These are phyloP conservation scores for Podospora sp. DNA, from an alignment of 495 filamentous ascomycete species.

Conservation along the genomic window DNA sequence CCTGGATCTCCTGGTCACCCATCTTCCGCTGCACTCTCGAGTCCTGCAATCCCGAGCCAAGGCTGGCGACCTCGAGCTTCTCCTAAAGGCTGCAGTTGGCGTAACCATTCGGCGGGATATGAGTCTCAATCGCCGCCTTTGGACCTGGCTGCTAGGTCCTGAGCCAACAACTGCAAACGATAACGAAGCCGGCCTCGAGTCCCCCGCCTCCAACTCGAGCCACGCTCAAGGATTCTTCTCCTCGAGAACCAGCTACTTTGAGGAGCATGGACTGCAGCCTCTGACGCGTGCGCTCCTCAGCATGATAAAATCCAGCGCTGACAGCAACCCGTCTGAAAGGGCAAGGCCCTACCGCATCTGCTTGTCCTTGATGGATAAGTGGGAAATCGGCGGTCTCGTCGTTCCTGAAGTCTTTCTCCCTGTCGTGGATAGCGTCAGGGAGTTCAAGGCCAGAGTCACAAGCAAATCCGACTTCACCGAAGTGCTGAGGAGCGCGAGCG, in stretches of 20 bases:
- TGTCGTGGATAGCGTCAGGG: constrained; percentile 74
- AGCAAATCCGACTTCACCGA: constrained; percentile 75
- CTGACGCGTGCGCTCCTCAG: constrained; percentile 73
- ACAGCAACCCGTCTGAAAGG: constrained; percentile 62
- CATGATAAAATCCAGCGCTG: constrained; percentile 64
- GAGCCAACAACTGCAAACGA: constrained; percentile 57
- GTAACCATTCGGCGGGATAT: constrained; percentile 90
- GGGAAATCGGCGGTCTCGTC: constrained; percentile 91
- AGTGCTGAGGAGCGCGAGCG: constrained; percentile 85
- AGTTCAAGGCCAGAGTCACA: constrained; percentile 62
- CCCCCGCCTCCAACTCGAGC: constrained; percentile 49
- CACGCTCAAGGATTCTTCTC: constrained; percentile 48
- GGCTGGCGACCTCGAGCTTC: constrained; percentile 71
- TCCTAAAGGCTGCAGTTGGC: constrained; percentile 78
- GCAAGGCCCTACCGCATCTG: constrained; percentile 91
- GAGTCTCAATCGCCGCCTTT: constrained; percentile 91
- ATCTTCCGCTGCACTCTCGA: constrained; percentile 84
- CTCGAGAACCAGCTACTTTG: constrained; percentile 72
- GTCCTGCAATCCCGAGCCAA: constrained; percentile 76
- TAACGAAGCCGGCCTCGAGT: constrained; percentile 49
- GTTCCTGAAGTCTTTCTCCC: constrained; percentile 86
- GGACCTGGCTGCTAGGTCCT: constrained; percentile 95
- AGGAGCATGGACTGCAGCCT: constrained; percentile 71
- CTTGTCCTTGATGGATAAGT: constrained; percentile 93
- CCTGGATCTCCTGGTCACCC: constrained; percentile 86